phyloP scores from a whole-genome alignment of 768 basidiomycete genomes.

The Rhodotorula paludigena region DNA sequence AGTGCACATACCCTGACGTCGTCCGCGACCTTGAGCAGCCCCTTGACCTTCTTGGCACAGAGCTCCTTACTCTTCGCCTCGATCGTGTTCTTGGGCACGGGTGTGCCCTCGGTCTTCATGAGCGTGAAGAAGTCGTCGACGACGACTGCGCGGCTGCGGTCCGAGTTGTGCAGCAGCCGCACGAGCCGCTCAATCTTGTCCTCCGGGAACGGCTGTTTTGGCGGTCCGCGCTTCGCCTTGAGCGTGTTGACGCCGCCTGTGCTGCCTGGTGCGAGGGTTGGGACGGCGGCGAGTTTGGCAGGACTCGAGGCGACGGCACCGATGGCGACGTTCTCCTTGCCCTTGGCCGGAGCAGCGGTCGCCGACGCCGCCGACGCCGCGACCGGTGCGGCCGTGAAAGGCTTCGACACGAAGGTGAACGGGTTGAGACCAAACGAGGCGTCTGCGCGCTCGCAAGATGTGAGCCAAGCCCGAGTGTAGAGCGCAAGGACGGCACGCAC shows the following conservation, averaged over 20 bases:
- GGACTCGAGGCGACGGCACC: background rate
- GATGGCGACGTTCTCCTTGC: conserved; percentile 31
- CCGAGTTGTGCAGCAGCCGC: conserved; percentile 4
- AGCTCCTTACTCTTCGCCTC: conserved; percentile 8
- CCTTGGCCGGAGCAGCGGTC: background rate
- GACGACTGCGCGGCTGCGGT: background rate
- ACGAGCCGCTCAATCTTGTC: conserved; percentile 2
- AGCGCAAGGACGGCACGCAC: conserved; percentile 15
- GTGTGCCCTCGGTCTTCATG: background rate
- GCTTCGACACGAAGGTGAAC: conserved; percentile 31
- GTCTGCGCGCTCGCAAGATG: too few species aligned
- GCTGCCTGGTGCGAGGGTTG: background rate
- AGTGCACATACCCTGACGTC: conserved; percentile 13
- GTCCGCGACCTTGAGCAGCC: background rate
- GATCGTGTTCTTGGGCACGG: conserved; percentile 11
- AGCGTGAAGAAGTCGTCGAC: conserved; percentile 3
- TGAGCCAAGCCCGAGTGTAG: too few species aligned
- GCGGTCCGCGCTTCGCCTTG: conserved; percentile 6
- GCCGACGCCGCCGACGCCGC: background rate
- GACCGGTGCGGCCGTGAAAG: background rate
- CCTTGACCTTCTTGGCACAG: conserved; percentile 17
- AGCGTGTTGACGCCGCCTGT: conserved; percentile 7
- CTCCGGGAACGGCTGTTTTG: conserved; percentile 13
- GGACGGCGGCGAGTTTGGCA: background rate
- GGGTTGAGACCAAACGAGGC: conserved; percentile 37